Evolutionary conservation across 768 basidiomycete species (phyloP), one percentile per base, ranked within the genome.

Genomic region (Psilocybe cyanescens): DNA sequence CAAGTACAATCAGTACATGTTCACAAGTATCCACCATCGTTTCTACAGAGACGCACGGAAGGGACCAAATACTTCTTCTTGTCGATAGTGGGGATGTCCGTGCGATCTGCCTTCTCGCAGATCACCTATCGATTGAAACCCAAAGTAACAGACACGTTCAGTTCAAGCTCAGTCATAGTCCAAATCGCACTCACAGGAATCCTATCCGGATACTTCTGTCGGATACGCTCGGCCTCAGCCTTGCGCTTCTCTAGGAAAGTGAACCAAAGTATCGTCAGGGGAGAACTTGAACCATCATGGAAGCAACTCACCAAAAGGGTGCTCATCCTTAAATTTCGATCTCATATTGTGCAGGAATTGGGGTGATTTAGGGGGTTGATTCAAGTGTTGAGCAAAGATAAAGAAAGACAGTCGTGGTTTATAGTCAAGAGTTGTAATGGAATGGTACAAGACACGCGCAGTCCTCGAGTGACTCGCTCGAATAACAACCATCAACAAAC

Each of bases 1-100:
- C 30, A 31, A 55, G 33, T 33, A 6, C 2, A 6, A 35, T 33
- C 16, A 31, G 17, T 9, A 11, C 19, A 48, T 9, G 56, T 28
- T 33, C 16, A 6, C 30, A 5, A 24, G n/a, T 17, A 14, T 11
- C 2, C 11, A 6, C 16, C 39, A 37, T 33, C 14, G 35, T 39
- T 24, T 35, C 28, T n/a, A 45, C 29, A 47, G 39, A 1, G 52
- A 75, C 91, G 70, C 71, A 97, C 97, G 58, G 95, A 96, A 47
- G 97, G 97, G 8, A 99, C 97, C 56, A 99, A 84, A 69, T 99
- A 99, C 83, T 99, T 99, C 95, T 99, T 99, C 92, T 99, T 99
- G 85, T 99, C 97, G 74, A 99, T 98, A 30, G 95, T 96, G 0
- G 96, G 94, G 75, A 99, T 99, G 80, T 99, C 97, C 58, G 95